Evolutionary conservation across 176 grass and related monocot genomes (phyloP).

Genomic region (Dactylis glomerata): DNA sequence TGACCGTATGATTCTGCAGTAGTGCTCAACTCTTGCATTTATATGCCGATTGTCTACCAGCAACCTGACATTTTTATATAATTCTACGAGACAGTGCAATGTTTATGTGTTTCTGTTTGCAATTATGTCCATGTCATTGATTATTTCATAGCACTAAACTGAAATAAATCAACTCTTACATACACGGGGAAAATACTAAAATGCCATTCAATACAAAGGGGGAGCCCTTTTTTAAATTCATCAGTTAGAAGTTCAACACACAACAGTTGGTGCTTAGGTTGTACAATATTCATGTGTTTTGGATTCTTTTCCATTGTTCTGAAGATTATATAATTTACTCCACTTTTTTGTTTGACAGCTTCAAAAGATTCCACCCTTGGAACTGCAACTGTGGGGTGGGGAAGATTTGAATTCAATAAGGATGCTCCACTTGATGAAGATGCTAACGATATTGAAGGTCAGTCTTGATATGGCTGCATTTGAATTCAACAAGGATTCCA

Average conservation of each 20-base stretch:
- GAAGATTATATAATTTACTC: neutral
- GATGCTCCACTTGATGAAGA: conserved; percentile 91
- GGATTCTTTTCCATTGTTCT: neutral
- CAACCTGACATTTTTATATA: neutral
- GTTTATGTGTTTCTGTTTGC: neutral
- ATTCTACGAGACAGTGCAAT: neutral
- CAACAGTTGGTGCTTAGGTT: neutral
- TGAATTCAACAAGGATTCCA: neutral
- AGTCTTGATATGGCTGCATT: conserved; percentile 2
- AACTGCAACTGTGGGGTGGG: conserved; percentile 60
- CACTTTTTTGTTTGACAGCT: conserved; percentile 47
- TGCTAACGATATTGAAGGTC: conserved; percentile 68
- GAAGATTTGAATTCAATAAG: conserved; percentile 92
- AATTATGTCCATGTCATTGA: neutral
- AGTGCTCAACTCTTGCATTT: neutral
- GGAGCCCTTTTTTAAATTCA: neutral
- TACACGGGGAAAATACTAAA: neutral
- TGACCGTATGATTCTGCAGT: neutral
- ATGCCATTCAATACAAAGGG: neutral
- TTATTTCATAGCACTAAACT: neutral
- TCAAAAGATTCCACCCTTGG: conserved; percentile 77
- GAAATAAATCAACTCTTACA: neutral
- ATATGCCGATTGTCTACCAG: neutral
- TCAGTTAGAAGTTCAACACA: neutral
- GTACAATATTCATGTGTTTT: neutral